phyloP scores from a whole-genome alignment of 2,329 filamentous ascomycete genomes.

The Fusarium abutilonis region DNA sequence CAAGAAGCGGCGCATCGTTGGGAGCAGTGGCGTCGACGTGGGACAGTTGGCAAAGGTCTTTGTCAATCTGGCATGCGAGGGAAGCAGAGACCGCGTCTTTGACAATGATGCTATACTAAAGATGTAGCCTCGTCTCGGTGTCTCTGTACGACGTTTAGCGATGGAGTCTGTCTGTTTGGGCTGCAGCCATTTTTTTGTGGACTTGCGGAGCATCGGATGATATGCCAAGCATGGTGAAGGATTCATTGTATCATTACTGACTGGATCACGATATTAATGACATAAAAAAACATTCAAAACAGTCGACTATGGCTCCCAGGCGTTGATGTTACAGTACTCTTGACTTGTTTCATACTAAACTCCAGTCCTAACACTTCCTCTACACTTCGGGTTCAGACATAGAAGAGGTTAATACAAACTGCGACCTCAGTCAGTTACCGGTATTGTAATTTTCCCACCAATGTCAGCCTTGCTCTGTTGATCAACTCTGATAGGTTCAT shows the following conservation, averaged over 20 bases:
- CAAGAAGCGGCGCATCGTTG: conserved; percentile 44
- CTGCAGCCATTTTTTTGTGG: conserved; percentile 18
- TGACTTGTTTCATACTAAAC: no score
- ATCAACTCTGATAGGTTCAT: no score
- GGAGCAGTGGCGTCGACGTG: conserved; percentile 48
- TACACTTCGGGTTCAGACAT: no score
- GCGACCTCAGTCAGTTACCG: no score
- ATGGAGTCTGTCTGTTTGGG: conserved; percentile 12
- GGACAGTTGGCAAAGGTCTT: conserved; percentile 51
- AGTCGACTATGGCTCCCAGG: no score
- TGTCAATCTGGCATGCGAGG: conserved; percentile 51
- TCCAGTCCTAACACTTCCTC: no score
- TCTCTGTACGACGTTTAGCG: conserved; percentile 12
- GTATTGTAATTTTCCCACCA: no score
- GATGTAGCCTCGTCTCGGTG: conserved; percentile 35
- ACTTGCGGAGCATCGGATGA: conserved; percentile 26
- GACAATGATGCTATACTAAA: conserved; percentile 49
- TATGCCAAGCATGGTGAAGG: conserved; percentile 4
- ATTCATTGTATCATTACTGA: conserved; percentile 24
- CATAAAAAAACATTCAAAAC: conserved; percentile 8
- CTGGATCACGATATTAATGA: conserved; percentile 29
- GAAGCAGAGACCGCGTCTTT: conserved; percentile 49
- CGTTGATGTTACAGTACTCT: no score
- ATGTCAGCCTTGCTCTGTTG: no score
- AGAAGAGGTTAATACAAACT: no score